Conservation (phyloP, 768 basidiomycete species). For the Suillus brevipes region DNA sequence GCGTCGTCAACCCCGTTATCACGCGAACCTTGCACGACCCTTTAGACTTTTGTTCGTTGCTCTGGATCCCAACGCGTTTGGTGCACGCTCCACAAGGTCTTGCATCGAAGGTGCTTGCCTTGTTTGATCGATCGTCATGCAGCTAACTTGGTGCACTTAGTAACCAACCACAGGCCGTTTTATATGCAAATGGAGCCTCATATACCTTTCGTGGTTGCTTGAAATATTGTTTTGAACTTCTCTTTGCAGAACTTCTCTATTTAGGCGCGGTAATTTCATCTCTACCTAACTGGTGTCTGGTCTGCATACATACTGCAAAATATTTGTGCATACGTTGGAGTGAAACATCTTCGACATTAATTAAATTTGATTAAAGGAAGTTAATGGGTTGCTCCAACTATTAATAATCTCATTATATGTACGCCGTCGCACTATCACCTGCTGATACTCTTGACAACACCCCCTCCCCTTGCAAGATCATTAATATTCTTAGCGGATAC, state of each 20-base stretch:
- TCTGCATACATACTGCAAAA: not conserved
- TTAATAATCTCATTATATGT: too few relatives aligned
- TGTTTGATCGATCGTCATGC: not conserved
- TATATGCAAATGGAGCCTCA: slow-evolving; percentile 34
- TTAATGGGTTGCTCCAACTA: not conserved
- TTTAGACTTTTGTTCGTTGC: slow-evolving; percentile 1
- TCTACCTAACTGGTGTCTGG: not conserved
- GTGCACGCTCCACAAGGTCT: slow-evolving; percentile 25
- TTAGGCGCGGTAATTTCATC: not conserved
- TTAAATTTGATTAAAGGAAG: not conserved
- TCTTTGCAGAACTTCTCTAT: not conserved
- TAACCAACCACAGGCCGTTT: slow-evolving; percentile 30
- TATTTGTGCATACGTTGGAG: not conserved
- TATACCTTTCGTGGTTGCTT: slow-evolving; percentile 8
- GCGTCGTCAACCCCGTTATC: slow-evolving; percentile 21
- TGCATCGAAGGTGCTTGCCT: not conserved
- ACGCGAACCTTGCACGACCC: slow-evolving; percentile 18
- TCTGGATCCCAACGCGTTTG: slow-evolving; percentile 27
- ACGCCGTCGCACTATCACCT: not conserved
- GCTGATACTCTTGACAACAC: not conserved
- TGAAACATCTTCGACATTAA: not conserved
- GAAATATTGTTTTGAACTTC: not conserved
- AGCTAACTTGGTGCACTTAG: slow-evolving; percentile 13
- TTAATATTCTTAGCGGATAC: not conserved
- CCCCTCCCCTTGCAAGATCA: not conserved